A percentile compares a stretch with the other conserved stretches of the same genome.
Evolutionary conservation across 495 filamentous ascomycete genomes (phyloP).

Genomic region (Penicillium macrosclerotiorum): DNA sequence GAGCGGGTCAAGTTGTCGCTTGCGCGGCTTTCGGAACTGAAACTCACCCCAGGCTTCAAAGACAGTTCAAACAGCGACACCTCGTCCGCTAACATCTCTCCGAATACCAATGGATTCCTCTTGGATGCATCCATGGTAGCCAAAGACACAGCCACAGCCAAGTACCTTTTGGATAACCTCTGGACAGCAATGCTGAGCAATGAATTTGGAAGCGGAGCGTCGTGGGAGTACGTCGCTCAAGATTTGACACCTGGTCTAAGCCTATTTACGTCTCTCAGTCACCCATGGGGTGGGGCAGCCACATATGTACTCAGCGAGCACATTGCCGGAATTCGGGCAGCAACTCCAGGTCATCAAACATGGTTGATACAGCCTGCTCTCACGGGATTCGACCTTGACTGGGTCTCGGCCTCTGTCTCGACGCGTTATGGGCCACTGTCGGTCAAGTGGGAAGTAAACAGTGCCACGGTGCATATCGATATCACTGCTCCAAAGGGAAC

Average conservation of each 20-base stretch:
- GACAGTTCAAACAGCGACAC: conserved; percentile 1
- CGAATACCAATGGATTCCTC: conserved; percentile 18
- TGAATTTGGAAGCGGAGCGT: conserved; percentile 30
- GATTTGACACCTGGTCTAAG: conserved; percentile 32
- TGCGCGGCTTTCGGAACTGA: neutral
- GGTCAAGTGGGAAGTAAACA: neutral
- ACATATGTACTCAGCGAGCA: conserved; percentile 34
- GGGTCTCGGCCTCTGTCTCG: neutral
- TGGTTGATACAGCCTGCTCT: neutral
- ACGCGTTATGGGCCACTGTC: conserved; percentile 1
- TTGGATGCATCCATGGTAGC: conserved; percentile 9
- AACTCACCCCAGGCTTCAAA: conserved; percentile 14
- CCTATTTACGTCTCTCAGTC: conserved; percentile 32
- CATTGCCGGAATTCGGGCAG: conserved; percentile 6
- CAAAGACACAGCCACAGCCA: conserved; percentile 1
- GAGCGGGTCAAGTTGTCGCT: conserved; percentile 12
- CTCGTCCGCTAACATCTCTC: conserved; percentile 9
- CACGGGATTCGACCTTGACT: neutral
- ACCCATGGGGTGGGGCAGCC: conserved; percentile 40
- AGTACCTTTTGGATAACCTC: conserved; percentile 23
- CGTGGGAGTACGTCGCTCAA: conserved; percentile 37
- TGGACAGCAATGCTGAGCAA: conserved; percentile 34
- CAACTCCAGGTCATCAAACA: neutral
- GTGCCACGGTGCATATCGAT: neutral
- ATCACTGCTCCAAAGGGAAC: neutral